Evolutionary conservation across 169 alveolate genomes (phyloP).

Genomic region (Theileria equi): DNA sequence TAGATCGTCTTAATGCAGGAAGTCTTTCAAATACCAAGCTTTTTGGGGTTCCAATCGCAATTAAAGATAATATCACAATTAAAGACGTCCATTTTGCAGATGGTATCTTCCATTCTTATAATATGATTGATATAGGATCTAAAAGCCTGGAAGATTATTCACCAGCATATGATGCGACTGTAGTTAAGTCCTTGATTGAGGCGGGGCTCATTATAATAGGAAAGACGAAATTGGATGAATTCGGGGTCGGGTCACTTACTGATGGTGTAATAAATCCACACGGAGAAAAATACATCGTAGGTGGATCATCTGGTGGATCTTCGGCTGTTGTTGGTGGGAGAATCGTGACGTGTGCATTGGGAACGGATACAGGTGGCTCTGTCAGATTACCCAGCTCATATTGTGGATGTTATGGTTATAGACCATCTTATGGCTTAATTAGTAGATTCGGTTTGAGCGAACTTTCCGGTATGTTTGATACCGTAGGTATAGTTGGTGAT

Average conservation of each 20-base stretch:
- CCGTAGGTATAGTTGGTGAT: slow-evolving; percentile 32
- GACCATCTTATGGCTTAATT: slow-evolving; percentile 59
- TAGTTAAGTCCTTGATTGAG: slow-evolving; percentile 53
- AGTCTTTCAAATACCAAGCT: not conserved
- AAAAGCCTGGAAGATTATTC: slow-evolving; percentile 35
- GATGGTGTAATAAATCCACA: slow-evolving; percentile 51
- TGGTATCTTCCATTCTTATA: slow-evolving; percentile 16
- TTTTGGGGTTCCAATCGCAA: slow-evolving; percentile 51
- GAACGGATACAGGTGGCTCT: slow-evolving; percentile 77
- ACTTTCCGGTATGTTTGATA: slow-evolving; percentile 44
- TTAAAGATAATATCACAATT: slow-evolving; percentile 46
- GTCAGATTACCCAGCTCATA: slow-evolving; percentile 65
- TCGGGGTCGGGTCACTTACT: slow-evolving; percentile 72
- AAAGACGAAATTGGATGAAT: slow-evolving; percentile 68
- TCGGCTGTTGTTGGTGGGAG: slow-evolving; percentile 70
- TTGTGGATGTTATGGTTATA: slow-evolving; percentile 66
- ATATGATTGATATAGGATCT: slow-evolving; percentile 26
- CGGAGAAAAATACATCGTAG: slow-evolving; percentile 42
- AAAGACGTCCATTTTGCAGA: slow-evolving; percentile 27
- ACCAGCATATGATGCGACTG: slow-evolving; percentile 62
- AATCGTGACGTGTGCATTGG: slow-evolving; percentile 58
- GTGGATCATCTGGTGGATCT: slow-evolving; percentile 79
- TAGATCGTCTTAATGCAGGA: not conserved
- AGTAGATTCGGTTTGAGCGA: slow-evolving; percentile 59
- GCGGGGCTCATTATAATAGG: slow-evolving; percentile 68